These are phyloP conservation scores for Candida berthetii DNA, from an alignment of 805 yeast species.

Conservation along the genomic window DNA sequence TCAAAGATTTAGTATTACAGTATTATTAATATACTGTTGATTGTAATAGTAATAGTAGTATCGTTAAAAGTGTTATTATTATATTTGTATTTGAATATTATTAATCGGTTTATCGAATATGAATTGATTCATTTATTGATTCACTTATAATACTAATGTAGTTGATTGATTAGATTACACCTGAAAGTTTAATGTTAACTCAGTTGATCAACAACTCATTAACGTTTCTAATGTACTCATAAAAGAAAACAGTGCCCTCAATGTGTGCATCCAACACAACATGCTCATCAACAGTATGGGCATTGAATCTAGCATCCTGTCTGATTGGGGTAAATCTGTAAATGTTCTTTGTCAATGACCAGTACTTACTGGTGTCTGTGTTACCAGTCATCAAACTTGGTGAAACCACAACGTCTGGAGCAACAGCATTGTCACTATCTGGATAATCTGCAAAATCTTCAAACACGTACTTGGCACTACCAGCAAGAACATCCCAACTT, in stretches of 20 bases:
- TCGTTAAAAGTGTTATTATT: too few relatives aligned
- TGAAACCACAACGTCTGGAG: neutral
- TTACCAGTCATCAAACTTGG: conserved; percentile 1
- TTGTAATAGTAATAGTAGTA: too few relatives aligned
- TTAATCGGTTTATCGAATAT: too few relatives aligned
- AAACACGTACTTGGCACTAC: conserved; percentile 44
- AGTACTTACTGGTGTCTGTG: conserved; percentile 1
- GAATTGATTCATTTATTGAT: too few relatives aligned
- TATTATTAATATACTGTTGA: too few relatives aligned
- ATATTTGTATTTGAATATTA: too few relatives aligned
- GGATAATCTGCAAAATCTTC: conserved; percentile 31
- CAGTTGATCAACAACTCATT: neutral
- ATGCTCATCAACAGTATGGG: conserved; percentile 1
- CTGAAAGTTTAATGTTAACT: too few relatives aligned
- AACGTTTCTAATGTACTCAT: conserved; percentile 1
- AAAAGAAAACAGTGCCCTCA: conserved; percentile 1
- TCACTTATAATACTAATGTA: too few relatives aligned
- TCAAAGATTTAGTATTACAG: too few relatives aligned
- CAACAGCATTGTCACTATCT: neutral
- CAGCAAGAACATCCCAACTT: conserved; percentile 14
- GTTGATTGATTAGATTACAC: too few relatives aligned
- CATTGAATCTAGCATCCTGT: neutral
- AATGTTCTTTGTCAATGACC: neutral
- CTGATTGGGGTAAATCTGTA: conserved; percentile 1
- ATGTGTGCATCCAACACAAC: conserved; percentile 1